Conservation (phyloP, 2,329 filamentous ascomycete species). For the Claviceps paspali region DNA sequence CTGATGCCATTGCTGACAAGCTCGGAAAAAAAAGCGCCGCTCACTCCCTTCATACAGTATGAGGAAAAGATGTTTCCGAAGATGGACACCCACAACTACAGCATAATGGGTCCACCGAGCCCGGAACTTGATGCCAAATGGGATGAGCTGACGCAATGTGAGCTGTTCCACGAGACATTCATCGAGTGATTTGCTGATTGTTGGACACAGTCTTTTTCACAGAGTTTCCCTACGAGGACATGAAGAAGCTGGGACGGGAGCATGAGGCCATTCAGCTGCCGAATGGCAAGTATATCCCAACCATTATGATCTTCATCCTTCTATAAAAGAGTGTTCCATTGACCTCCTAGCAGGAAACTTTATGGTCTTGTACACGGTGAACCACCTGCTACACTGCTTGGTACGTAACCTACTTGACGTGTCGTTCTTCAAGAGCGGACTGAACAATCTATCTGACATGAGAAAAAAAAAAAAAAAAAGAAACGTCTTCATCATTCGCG, state of each 20-base stretch:
- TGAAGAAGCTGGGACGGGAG: background rate
- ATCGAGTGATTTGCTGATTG: no score
- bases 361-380: constrained; percentile 1
- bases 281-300: background rate
- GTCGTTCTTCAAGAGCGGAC: no score
- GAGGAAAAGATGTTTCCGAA: background rate
- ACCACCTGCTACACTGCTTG: constrained; percentile 1
- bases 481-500: background rate
- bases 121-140: background rate
- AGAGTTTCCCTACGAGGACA: background rate
- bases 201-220: background rate
- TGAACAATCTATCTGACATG: background rate
- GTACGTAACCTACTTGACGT: background rate
- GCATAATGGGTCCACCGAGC: background rate
- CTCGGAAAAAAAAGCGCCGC: background rate
- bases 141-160: background rate
- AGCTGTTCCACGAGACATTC: background rate
- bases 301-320: no score
- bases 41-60: background rate
- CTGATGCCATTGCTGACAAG: no score
- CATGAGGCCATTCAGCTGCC: constrained; percentile 1
- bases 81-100: background rate
- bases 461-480: no score
- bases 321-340: no score
- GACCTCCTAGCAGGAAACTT: background rate